Evolutionary conservation across 192 early-diverging fungal genomes (phyloP), one percentile per base, ranked within the genome.

Genomic region (Kappamyces sp.): DNA sequence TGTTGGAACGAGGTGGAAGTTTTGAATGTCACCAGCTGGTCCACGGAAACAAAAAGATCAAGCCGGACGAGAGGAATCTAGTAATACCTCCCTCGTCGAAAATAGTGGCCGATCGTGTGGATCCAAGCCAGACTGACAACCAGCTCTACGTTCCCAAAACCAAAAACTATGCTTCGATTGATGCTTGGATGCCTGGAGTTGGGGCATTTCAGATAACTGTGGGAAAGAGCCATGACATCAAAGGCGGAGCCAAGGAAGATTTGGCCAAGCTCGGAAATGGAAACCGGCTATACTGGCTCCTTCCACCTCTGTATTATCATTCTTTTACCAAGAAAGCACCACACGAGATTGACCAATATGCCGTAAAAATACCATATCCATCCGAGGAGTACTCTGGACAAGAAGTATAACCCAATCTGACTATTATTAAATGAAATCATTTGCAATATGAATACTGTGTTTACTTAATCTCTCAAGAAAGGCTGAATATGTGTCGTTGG

Each of bases 251-350:
- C 29, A 60, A 34, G 46, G 49, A 37, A 15, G 59, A 60, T 48
- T 33, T 60, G 33, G 49, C 7, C 22, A 53, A 22, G 59, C 49
- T 60, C 29, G 59, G 59, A 60, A 34, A 34, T 8, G 59, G 22
- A 4, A 54, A 60, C 8, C 41, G 46, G 59, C 32, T 60, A 15
- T 60, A 60, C 49, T 60, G 59, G 59, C 49, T 60, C 30, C 50
- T 60, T 52, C 59, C 59, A 30, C 59, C 59, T 37, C 49, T 60
- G 11, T 60, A 60, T 60, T 60, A 22, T 33, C 9, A 37, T 9
- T 60, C 59, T 41, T 60, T 60, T 60, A 60, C 59, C 9, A 60
- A 60, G 59, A 60, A 60, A 59, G 6, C 57, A 14, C 57, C 57
- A n/a, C 57, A 53, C 11, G 47, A 53, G 36, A 59, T 59, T 7